Evolutionary conservation across 768 basidiomycete species (phyloP).

Genomic region (Russula virescens): DNA sequence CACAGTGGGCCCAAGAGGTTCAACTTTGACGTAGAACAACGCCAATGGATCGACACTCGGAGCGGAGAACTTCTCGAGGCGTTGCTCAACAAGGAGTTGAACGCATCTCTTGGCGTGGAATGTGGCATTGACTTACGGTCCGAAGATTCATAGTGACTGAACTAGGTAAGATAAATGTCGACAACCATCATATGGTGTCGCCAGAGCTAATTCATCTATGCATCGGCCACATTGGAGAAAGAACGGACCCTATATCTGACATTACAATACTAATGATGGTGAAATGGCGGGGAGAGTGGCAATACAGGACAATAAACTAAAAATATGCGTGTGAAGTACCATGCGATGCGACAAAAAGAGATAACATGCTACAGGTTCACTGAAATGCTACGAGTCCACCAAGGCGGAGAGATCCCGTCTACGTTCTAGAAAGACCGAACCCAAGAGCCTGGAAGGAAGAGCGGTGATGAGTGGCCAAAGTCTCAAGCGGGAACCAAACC

Average conservation of each 20-base stretch:
- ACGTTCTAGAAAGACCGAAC: conserved; percentile 60
- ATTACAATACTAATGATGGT: conserved; percentile 8
- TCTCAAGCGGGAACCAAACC: conserved; percentile 10
- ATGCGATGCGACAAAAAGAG: neutral
- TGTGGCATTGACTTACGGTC: conserved; percentile 3
- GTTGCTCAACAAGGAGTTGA: conserved; percentile 69
- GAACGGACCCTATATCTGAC: neutral
- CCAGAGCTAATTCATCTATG: neutral
- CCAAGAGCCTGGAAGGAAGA: conserved; percentile 44
- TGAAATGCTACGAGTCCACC: conserved; percentile 1
- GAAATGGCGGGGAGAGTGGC: neutral
- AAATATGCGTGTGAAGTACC: neutral
- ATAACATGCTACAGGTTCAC: neutral
- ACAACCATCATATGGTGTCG: neutral
- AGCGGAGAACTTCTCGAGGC: conserved; percentile 55
- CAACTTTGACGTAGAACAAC: conserved; percentile 54
- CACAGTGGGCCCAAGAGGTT: conserved; percentile 88
- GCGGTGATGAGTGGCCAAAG: neutral
- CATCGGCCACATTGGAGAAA: neutral
- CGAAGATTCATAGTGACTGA: neutral
- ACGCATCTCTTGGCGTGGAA: conserved; percentile 34
- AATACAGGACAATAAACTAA: conserved; percentile 8
- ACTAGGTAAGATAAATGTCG: neutral
- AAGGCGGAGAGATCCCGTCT: conserved; percentile 32
- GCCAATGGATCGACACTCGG: conserved; percentile 73